These are phyloP conservation scores for Lactifluus pinguis DNA, from an alignment of 768 basidiomycete genomes.

Conservation along the genomic window DNA sequence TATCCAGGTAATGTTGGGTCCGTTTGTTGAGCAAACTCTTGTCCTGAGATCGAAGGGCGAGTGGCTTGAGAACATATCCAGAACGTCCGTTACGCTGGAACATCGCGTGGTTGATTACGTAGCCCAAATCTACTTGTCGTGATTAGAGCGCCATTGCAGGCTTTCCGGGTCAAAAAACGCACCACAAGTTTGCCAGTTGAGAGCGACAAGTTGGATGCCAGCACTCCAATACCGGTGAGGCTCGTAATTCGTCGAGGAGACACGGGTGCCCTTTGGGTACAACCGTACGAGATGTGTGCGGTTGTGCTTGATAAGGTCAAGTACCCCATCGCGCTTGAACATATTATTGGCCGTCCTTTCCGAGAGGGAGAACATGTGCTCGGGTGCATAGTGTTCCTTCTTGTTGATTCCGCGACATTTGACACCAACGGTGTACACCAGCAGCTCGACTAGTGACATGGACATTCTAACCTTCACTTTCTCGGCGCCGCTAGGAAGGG, in stretches of 20 bases:
- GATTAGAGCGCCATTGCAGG: not conserved
- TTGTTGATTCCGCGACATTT: constrained; percentile 89
- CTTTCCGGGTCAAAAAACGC: constrained; percentile 22
- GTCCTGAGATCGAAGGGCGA: constrained; percentile 55
- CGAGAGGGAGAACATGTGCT: constrained; percentile 90
- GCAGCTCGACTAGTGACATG: constrained; percentile 53
- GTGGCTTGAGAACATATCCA: constrained; percentile 88
- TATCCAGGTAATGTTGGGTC: constrained; percentile 52
- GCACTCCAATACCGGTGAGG: constrained; percentile 87
- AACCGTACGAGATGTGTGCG: constrained; percentile 73
- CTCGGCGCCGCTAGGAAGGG: constrained; percentile 7
- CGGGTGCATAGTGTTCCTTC: constrained; percentile 73
- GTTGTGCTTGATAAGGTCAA: constrained; percentile 78
- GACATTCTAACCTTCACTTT: constrained; percentile 62
- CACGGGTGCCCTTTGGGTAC: constrained; percentile 77
- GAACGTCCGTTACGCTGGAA: constrained; percentile 84
- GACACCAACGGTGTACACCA: constrained; percentile 93
- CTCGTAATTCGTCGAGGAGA: constrained; percentile 80
- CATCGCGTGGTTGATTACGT: constrained; percentile 92
- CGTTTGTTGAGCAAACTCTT: constrained; percentile 46
- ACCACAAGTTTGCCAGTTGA: constrained; percentile 99
- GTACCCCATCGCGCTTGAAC: constrained; percentile 49
- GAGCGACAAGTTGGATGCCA: constrained; percentile 82
- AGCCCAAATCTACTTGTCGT: constrained; percentile 60
- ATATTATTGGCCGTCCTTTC: constrained; percentile 75